A percentile compares a stretch with the other conserved stretches of the same genome.
These are phyloP conservation scores for Bruguiera sexangula DNA, from an alignment of 345 rosid species.

Conservation along the genomic window DNA sequence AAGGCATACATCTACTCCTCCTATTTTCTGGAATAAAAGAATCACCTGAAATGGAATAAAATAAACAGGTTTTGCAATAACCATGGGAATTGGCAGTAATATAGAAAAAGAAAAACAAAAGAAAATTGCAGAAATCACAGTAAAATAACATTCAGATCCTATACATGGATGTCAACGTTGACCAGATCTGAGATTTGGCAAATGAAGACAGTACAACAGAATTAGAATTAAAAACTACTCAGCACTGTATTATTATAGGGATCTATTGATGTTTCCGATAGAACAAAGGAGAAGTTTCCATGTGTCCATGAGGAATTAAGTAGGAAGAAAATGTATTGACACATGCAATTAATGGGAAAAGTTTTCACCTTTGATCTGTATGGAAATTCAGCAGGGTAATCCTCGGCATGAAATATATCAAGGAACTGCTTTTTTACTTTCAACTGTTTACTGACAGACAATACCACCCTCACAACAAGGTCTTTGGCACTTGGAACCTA, in stretches of 20 bases:
- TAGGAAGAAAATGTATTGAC: background rate
- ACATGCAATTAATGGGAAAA: slow-evolving; percentile 12
- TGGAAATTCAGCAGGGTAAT: slow-evolving; percentile 48
- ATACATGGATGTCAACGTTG: background rate
- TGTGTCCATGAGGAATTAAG: background rate
- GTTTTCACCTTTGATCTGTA: slow-evolving; percentile 56
- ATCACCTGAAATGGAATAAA: slow-evolving; percentile 16
- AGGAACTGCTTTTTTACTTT: slow-evolving; percentile 39
- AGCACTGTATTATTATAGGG: background rate
- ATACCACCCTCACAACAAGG: slow-evolving; percentile 51
- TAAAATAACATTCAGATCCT: background rate
- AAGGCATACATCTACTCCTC: slow-evolving; percentile 31
- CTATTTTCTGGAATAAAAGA: slow-evolving; percentile 33
- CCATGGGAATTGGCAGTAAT: background rate
- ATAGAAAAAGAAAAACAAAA: slow-evolving; percentile 1
- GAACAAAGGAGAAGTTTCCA: background rate
- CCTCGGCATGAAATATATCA: slow-evolving; percentile 31
- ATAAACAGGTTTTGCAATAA: background rate
- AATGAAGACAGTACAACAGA: background rate
- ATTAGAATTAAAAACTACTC: background rate
- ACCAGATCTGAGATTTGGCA: background rate
- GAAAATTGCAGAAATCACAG: slow-evolving; percentile 1
- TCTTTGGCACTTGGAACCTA: slow-evolving; percentile 50
- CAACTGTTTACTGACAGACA: slow-evolving; percentile 38
- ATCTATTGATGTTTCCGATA: background rate